Percentiles rank a stretch among this genome's conserved stretches.
Conservation (phyloP, 768 basidiomycete species). For the Trametes villosa region DNA sequence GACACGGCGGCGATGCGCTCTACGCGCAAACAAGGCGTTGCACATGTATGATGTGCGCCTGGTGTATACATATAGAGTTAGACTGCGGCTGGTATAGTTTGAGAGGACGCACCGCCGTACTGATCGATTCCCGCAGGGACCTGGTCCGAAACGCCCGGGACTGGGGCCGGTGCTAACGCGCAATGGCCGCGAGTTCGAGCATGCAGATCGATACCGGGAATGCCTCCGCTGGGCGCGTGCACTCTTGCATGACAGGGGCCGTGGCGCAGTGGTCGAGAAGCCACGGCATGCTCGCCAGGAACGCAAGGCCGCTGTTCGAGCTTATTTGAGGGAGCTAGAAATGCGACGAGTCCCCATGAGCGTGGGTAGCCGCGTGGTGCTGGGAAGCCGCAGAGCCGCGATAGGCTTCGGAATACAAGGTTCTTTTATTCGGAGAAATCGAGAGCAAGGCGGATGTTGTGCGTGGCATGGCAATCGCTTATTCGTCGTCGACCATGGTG, state of each 20-base stretch:
- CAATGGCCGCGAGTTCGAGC: neutral
- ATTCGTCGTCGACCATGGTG: neutral
- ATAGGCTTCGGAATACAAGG: neutral
- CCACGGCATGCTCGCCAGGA: neutral
- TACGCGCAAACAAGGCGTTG: neutral
- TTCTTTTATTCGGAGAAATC: neutral
- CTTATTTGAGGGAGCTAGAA: slow-evolving; percentile 1
- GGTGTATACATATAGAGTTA: neutral
- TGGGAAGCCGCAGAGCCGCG: neutral
- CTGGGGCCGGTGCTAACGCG: neutral
- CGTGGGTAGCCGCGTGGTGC: slow-evolving; percentile 2
- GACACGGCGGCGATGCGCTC: neutral
- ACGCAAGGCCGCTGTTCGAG: neutral
- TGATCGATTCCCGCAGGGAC: neutral
- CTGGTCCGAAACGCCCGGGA: neutral
- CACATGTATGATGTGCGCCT: neutral
- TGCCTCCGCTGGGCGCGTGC: neutral
- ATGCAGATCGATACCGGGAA: slow-evolving; percentile 9
- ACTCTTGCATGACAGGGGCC: neutral
- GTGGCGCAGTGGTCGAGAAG: neutral
- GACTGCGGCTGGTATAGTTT: neutral
- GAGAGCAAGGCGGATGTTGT: neutral
- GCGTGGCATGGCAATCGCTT: neutral
- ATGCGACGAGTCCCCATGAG: neutral
- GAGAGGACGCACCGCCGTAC: neutral